phyloP scores from a whole-genome alignment of 2,329 filamentous ascomycete genomes.

The Pezicula rhizophila region DNA sequence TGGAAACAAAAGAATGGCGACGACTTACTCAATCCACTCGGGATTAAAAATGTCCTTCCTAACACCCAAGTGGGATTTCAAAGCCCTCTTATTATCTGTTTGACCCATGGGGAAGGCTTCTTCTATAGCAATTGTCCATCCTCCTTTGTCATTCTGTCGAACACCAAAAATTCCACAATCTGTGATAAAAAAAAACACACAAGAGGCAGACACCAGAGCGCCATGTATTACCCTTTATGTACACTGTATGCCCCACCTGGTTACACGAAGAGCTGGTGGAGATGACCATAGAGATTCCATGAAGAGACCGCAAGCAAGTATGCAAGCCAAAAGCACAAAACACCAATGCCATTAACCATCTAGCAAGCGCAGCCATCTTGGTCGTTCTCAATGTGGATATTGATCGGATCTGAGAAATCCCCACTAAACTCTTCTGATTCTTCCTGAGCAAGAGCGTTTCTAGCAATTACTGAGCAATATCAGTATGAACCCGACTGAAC shows the following conservation, averaged over 20 bases:
- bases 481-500: constrained; percentile 5
- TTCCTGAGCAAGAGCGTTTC: constrained; percentile 92
- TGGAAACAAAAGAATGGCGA: no score
- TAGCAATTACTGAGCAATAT: constrained; percentile 70
- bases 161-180: constrained; percentile 13
- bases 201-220: constrained; percentile 23
- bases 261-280: constrained; percentile 4
- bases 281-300: constrained; percentile 4
- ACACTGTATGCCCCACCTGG: constrained; percentile 12
- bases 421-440: constrained; percentile 97
- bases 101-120: no score
- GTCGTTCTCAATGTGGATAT: constrained; percentile 93
- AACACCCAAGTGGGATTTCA: no score
- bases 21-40: no score
- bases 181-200: constrained; percentile 18
- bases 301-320: not conserved
- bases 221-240: constrained; percentile 25
- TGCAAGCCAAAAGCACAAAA: constrained; percentile 1
- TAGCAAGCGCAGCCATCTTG: constrained; percentile 91
- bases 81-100: no score
- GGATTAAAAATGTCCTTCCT: no score
- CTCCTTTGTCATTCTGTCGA: not conserved
- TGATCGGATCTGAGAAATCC: constrained; percentile 96
- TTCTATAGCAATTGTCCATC: not conserved
- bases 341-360: constrained; percentile 19